Evolutionary conservation across 495 filamentous ascomycete species (phyloP).

Genomic region (Aspergillus ostianus): DNA sequence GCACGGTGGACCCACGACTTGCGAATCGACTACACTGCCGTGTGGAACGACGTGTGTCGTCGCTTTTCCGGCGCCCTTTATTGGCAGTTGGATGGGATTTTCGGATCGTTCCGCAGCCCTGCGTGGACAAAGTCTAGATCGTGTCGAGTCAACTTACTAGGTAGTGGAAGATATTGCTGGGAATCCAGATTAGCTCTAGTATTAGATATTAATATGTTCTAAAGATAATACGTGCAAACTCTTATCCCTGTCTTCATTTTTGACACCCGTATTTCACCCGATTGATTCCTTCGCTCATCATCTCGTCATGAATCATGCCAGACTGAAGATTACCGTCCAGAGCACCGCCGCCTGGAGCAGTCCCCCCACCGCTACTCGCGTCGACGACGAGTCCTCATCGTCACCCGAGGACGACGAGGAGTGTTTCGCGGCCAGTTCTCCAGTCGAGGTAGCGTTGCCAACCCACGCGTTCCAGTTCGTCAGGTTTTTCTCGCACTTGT

Average conservation of each 20-base stretch:
- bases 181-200: no score
- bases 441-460: conserved; percentile 24
- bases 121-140: background rate
- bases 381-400: conserved; percentile 3
- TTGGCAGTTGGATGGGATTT: background rate
- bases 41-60: background rate
- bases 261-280: background rate
- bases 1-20: background rate
- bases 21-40: background rate
- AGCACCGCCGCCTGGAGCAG: background rate
- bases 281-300: background rate
- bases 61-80: background rate
- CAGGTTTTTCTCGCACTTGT: conserved; percentile 42
- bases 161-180: no score
- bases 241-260: background rate
- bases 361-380: background rate
- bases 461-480: conserved; percentile 57
- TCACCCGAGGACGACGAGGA: background rate
- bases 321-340: conserved; percentile 2
- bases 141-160: background rate
- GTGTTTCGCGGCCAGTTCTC: background rate
- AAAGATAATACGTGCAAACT: background rate
- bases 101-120: background rate
- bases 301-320: background rate
- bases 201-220: background rate